These are phyloP conservation scores for Verbascum thapsus DNA, from an alignment of 257 asterid genomes.

Conservation along the genomic window DNA sequence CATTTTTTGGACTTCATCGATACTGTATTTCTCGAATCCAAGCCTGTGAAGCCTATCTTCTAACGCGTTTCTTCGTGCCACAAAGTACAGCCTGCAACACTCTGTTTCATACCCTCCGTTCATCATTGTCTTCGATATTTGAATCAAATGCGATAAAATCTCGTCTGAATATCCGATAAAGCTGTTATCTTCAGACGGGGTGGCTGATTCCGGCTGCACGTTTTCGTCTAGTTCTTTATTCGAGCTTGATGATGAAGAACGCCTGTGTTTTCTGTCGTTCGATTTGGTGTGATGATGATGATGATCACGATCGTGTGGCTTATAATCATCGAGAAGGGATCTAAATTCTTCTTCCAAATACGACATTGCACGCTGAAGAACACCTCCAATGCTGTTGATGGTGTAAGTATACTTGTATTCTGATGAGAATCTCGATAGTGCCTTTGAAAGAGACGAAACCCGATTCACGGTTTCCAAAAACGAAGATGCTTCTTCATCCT, in stretches of 20 bases:
- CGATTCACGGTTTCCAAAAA: constrained; percentile 50
- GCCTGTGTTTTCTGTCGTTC: constrained; percentile 29
- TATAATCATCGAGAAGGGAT: constrained; percentile 54
- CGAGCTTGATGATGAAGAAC: constrained; percentile 18
- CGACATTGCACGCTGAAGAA: constrained; percentile 69
- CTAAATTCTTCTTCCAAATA: constrained; percentile 79
- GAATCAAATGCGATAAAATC: constrained; percentile 33
- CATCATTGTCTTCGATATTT: constrained; percentile 52
- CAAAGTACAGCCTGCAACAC: constrained; percentile 59
- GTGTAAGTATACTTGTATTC: constrained; percentile 57
- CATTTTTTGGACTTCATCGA: constrained; percentile 81
- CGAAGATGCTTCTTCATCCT: constrained; percentile 48
- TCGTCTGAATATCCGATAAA: constrained; percentile 57
- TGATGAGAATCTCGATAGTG: constrained; percentile 42
- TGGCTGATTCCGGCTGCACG: constrained; percentile 29
- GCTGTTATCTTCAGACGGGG: constrained; percentile 28
- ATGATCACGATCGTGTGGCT: constrained; percentile 29
- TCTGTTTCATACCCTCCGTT: constrained; percentile 67
- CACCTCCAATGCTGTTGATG: constrained; percentile 61
- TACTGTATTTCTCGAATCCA: constrained; percentile 71
- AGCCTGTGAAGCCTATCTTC: constrained; percentile 54
- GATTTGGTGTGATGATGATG: not conserved
- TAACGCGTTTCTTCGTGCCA: constrained; percentile 59
- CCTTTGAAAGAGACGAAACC: constrained; percentile 41
- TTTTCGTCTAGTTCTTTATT: constrained; percentile 34